Percentiles rank a stretch among this genome's conserved stretches.
Evolutionary conservation across 148 eudicot genomes (phyloP).

Genomic region (Cornus kousa): DNA sequence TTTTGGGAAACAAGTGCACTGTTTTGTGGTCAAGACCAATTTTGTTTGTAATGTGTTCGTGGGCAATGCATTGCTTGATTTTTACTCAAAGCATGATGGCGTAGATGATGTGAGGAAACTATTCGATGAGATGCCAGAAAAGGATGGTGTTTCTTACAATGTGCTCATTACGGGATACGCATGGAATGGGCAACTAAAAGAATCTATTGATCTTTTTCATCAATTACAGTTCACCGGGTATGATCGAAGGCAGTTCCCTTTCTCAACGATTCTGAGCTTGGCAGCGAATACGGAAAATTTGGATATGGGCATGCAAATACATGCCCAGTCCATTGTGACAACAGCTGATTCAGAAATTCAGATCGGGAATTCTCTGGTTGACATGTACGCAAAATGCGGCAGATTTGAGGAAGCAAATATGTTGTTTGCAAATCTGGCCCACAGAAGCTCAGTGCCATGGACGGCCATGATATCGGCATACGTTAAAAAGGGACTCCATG

Average conservation of each 20-base stretch:
- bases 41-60: conserved; percentile 58
- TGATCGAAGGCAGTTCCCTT: conserved; percentile 54
- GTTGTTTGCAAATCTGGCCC: conserved; percentile 40
- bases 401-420: conserved; percentile 53
- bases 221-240: conserved; percentile 42
- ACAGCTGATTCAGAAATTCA: conserved; percentile 38
- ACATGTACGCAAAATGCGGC: conserved; percentile 82
- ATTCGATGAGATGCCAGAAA: conserved; percentile 55
- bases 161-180: conserved; percentile 57
- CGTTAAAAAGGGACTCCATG: conserved; percentile 53
- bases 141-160: conserved; percentile 72
- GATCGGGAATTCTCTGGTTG: conserved; percentile 64
- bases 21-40: conserved; percentile 48
- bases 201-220: conserved; percentile 46
- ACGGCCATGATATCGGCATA: conserved; percentile 76
- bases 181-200: conserved; percentile 44
- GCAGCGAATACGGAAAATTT: conserved; percentile 46
- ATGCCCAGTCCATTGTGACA: conserved; percentile 63
- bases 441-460: conserved; percentile 58
- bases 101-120: conserved; percentile 38
- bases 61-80: conserved; percentile 65
- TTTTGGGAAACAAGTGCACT: conserved; percentile 64
- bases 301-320: conserved; percentile 64
- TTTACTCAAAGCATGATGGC: conserved; percentile 58
- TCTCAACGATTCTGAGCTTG: conserved; percentile 61